Evolutionary conservation across 306 rosid genomes (phyloP).

Genomic region (Begonia fuchsioides): DNA sequence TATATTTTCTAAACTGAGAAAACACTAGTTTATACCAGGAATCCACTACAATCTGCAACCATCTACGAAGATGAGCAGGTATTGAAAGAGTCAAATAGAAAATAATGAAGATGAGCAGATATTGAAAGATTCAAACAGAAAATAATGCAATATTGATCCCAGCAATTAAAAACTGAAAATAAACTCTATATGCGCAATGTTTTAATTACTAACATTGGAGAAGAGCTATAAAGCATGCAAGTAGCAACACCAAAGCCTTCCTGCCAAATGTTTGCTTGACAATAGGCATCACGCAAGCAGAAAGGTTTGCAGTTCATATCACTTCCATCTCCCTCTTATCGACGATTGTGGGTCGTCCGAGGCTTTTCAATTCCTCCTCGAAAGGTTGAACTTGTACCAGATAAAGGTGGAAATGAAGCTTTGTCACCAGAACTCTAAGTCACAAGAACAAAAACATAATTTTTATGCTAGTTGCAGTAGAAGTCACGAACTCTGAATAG

Average conservation of each 20-base stretch:
- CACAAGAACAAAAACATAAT: slow-evolving; percentile 9
- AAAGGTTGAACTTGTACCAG: slow-evolving; percentile 44
- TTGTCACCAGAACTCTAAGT: slow-evolving; percentile 51
- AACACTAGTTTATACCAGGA: background rate
- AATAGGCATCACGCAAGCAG: slow-evolving; percentile 17
- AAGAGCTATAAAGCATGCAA: background rate
- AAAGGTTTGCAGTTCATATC: slow-evolving; percentile 14
- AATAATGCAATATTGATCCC: background rate
- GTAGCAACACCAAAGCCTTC: slow-evolving; percentile 19
- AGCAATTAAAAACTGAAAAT: slow-evolving; percentile 1
- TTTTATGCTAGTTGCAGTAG: slow-evolving; percentile 1
- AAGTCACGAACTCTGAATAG: background rate
- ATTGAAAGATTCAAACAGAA: background rate
- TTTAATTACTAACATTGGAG: background rate
- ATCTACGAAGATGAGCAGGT: background rate
- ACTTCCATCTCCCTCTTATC: slow-evolving; percentile 27
- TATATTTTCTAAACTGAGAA: background rate
- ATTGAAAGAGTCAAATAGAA: background rate
- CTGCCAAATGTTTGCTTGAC: slow-evolving; percentile 10
- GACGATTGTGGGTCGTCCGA: slow-evolving; percentile 34
- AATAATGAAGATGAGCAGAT: background rate
- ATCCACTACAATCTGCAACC: background rate
- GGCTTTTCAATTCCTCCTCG: slow-evolving; percentile 63
- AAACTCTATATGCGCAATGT: background rate
- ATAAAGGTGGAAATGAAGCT: slow-evolving; percentile 22